Evolutionary conservation across 371 early-diverging fungal genomes (phyloP).

Genomic region (Dichotomocladium elegans): DNA sequence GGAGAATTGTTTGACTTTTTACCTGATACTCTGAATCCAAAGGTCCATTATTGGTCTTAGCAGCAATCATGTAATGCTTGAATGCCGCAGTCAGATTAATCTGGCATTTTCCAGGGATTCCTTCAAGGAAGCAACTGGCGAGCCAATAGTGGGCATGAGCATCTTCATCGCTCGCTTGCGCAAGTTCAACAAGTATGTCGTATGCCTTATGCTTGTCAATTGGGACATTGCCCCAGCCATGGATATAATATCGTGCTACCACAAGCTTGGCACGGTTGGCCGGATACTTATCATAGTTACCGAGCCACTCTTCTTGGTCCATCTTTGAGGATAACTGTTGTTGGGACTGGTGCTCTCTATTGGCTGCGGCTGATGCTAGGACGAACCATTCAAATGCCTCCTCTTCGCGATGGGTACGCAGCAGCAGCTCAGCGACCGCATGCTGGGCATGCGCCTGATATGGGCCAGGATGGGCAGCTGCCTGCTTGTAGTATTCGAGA

Average conservation of each 20-base stretch:
- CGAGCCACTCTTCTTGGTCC: no score
- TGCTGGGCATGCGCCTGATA: slow-evolving; percentile 43
- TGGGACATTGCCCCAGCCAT: slow-evolving; percentile 26
- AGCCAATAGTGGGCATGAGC: slow-evolving; percentile 38
- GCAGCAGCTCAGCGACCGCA: slow-evolving; percentile 32
- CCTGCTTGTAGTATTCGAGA: slow-evolving; percentile 63
- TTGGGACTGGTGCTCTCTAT: not conserved
- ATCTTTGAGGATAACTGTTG: not conserved
- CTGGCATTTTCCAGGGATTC: slow-evolving; percentile 21
- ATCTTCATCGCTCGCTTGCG: slow-evolving; percentile 10
- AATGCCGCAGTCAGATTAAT: slow-evolving; percentile 22
- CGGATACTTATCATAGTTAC: slow-evolving; percentile 6
- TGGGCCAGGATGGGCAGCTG: slow-evolving; percentile 41
- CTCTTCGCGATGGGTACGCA: slow-evolving; percentile 20
- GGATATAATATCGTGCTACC: slow-evolving; percentile 38
- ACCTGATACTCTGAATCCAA: slow-evolving; percentile 44
- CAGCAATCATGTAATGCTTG: slow-evolving; percentile 28
- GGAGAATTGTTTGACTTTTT: not conserved
- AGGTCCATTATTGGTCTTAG: slow-evolving; percentile 24
- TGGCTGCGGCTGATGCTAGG: slow-evolving; percentile 36
- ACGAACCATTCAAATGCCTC: slow-evolving; percentile 38
- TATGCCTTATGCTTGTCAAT: slow-evolving; percentile 23
- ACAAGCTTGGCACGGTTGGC: slow-evolving; percentile 24
- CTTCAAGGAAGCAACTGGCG: slow-evolving; percentile 41
- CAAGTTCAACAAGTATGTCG: slow-evolving; percentile 21